Conservation (phyloP, 257 asterid genomes). For the Voacanga thouarsii region DNA sequence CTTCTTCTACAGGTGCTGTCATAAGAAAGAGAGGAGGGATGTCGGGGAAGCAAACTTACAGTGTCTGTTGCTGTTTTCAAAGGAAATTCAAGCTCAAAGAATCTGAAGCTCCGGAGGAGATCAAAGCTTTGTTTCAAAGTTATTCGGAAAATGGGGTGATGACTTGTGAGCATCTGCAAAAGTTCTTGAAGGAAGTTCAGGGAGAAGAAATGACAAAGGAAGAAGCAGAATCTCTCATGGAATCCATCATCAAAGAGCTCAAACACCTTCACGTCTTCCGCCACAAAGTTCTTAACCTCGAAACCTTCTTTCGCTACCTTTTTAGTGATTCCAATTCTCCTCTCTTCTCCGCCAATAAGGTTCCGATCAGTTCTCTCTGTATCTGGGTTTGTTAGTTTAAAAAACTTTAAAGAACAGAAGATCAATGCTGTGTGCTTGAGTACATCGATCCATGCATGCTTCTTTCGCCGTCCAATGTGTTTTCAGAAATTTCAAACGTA, state of each 20-base stretch:
- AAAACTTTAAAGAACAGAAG: too few species aligned
- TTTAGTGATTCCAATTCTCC: conserved; percentile 50
- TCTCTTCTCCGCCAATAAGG: conserved; percentile 50
- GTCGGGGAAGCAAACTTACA: conserved; percentile 83
- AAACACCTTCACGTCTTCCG: conserved; percentile 53
- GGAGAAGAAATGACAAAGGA: conserved; percentile 42
- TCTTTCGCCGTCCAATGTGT: too few species aligned
- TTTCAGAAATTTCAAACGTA: too few species aligned
- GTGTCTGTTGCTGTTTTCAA: conserved; percentile 51
- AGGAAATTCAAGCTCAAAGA: conserved; percentile 59
- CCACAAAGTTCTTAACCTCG: conserved; percentile 40
- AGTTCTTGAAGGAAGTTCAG: conserved; percentile 63
- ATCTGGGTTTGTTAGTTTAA: too few species aligned
- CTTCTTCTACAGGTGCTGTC: background rate
- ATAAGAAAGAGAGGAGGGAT: conserved; percentile 19
- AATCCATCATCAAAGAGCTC: conserved; percentile 39
- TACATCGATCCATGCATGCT: too few species aligned
- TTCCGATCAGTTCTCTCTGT: conserved; percentile 2
- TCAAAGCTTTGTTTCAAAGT: conserved; percentile 41
- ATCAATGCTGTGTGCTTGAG: too few species aligned
- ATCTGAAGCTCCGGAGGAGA: conserved; percentile 56
- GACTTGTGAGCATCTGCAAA: conserved; percentile 46
- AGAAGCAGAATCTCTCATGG: conserved; percentile 48
- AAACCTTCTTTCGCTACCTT: conserved; percentile 56
- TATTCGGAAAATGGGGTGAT: conserved; percentile 62